A percentile compares a stretch with the other conserved stretches of the same genome.
phyloP scores from a whole-genome alignment of 345 rosid species.

The Eucalyptus viminalis region DNA sequence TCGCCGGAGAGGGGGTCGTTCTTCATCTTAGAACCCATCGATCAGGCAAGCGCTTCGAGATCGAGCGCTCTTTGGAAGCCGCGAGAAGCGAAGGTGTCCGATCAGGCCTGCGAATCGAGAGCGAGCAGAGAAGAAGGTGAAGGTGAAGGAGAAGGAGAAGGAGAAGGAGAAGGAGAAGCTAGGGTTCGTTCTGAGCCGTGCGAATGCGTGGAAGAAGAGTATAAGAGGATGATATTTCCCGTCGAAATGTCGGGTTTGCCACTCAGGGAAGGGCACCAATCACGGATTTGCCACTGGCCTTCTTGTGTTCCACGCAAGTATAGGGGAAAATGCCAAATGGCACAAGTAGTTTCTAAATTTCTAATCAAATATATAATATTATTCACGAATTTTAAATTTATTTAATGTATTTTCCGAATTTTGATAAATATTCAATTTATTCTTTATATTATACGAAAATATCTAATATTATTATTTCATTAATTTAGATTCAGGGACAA shows the following conservation, averaged over 20 bases:
- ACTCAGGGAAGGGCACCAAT: neutral
- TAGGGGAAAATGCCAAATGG: neutral
- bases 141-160: too few relatives aligned
- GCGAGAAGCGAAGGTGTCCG: neutral
- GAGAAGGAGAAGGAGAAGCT: neutral
- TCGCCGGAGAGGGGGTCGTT: slow-evolving; percentile 43
- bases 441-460: fast-evolving
- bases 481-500: fast-evolving
- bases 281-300: neutral
- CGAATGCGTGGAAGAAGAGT: neutral
- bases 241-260: neutral
- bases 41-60: neutral
- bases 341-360: fast-evolving
- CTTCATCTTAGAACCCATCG: slow-evolving; percentile 53
- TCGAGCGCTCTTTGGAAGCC: neutral
- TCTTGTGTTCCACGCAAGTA: neutral
- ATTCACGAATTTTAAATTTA: neutral
- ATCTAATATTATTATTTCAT: fast-evolving
- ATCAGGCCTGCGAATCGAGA: neutral
- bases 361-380: fast-evolving
- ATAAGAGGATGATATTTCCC: neutral
- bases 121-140: neutral
- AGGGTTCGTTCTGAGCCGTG: neutral
- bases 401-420: fast-evolving
- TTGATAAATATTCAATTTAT: fast-evolving